Evolutionary conservation across 1,284 basidiomycete species (phyloP), one percentile per base, ranked within the genome.

Genomic region (Ustilago curta): DNA sequence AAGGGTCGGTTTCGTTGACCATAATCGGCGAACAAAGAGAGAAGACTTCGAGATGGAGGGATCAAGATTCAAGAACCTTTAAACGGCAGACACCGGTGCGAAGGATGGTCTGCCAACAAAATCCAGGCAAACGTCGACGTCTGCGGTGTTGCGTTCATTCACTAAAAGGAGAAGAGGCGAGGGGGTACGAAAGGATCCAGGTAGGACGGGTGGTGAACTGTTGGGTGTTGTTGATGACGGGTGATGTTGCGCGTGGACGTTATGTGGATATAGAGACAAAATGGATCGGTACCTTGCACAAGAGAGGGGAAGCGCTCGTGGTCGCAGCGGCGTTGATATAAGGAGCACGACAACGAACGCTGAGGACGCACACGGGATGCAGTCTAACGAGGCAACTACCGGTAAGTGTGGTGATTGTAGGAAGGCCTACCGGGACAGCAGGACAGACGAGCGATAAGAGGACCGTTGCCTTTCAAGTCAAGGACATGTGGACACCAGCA

Each of bases 141-240:
- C 59, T 68, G 66, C 66, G 51, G 51, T 31, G 59, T 55, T 62
- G 51, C 66, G 66, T 35, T 68, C 59, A 68, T 68, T 68, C 66
- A 68, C 66, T 68, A 68, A 68, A 53, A 21, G 56, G 29, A 47
- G n/a, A 44, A 27, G 8, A 29, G 19, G 6, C 2, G 29, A 21
- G 31, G 18, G 29, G 21, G 23, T 42, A 4, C 1, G 14, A 32
- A 27, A 29, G 40, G 39, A 18, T 19, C 11, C n/a, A 11, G 8
- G 5, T 35, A 51, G 19, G 35, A 39, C 27, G 16, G 35, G 40
- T 18, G 16, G n/a, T 18, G 16, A 8, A n/a, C 40, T 5, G 40
- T 8, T 9, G 8, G 8, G 8, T 8, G n/a, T 21, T n/a, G 19
- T 8, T 2, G n/a, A 42, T 2, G 40, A 21, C 19, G 27, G 27